Percentiles rank a stretch among this genome's conserved stretches.
Conservation (phyloP, 2,329 filamentous ascomycete species). For the Hypoxylon sp. region DNA sequence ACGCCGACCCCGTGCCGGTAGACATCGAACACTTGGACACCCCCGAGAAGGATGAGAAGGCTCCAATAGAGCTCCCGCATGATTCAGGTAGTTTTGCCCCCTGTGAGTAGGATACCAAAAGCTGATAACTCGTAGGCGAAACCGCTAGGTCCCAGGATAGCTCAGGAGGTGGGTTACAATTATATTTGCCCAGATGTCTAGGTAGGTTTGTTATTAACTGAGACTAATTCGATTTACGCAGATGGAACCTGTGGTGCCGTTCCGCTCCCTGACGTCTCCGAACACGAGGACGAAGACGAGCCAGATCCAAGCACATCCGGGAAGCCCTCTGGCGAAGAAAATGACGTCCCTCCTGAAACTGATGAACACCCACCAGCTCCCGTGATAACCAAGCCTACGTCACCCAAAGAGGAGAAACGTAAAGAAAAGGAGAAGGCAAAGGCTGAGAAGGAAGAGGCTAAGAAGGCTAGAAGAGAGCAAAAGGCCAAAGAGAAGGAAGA, state of each 20-base stretch:
- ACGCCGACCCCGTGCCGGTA: not conserved
- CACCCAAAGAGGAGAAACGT: slow-evolving; percentile 9
- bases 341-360: not conserved
- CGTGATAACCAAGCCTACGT: slow-evolving; percentile 5
- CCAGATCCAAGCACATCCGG: not conserved
- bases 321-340: slow-evolving; percentile 6
- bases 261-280: slow-evolving; percentile 15
- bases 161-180: slow-evolving; percentile 1
- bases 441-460: slow-evolving; percentile 29
- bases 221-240: not conserved
- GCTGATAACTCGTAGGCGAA: slow-evolving; percentile 3
- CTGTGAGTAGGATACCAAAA: not conserved
- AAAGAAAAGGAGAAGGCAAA: slow-evolving; percentile 29
- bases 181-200: too few relatives aligned
- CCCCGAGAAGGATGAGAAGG: not conserved
- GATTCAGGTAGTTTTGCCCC: slow-evolving; percentile 4
- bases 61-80: not conserved
- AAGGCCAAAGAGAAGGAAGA: slow-evolving; percentile 30
- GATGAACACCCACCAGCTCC: not conserved
- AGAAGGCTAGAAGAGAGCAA: slow-evolving; percentile 28
- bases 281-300: slow-evolving; percentile 1
- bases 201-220: not conserved
- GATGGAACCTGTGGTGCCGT: not conserved
- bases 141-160: not conserved
- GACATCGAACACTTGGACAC: not conserved